phyloP scores from a whole-genome alignment of 768 basidiomycete genomes.

The Leucocoprinus birnbaumii region DNA sequence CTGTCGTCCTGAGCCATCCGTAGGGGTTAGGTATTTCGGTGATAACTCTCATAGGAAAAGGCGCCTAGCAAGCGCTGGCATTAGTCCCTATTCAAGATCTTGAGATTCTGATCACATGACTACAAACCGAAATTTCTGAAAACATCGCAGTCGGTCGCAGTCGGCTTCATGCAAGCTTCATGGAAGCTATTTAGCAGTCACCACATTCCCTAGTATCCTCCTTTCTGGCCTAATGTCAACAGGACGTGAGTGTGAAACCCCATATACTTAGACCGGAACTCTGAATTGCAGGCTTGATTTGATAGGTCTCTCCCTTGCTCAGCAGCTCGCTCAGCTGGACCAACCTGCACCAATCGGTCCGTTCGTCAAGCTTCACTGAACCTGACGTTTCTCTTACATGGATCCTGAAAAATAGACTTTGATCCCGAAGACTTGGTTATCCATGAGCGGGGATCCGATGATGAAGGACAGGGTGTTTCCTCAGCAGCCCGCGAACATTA shows the following conservation, averaged over 20 bases:
- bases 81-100: background rate
- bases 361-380: conserved; percentile 17
- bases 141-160: too few relatives aligned
- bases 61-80: too few relatives aligned
- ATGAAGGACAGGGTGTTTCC: conserved; percentile 35
- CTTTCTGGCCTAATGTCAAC: conserved; percentile 13
- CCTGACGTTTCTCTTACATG: background rate
- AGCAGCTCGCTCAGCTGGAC: conserved; percentile 82
- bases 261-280: background rate
- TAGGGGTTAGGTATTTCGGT: too few relatives aligned
- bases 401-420: conserved; percentile 42
- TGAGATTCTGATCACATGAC: background rate
- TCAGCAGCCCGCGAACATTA: conserved; percentile 69
- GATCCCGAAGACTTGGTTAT: conserved; percentile 75
- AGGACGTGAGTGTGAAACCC: conserved; percentile 17
- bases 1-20: too few relatives aligned
- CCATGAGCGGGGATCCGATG: conserved; percentile 35
- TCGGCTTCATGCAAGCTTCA: too few relatives aligned
- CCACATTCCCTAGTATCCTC: background rate
- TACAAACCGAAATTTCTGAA: background rate
- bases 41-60: too few relatives aligned
- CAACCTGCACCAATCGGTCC: conserved; percentile 67
- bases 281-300: background rate
- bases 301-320: conserved; percentile 58
- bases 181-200: too few relatives aligned